Conservation (phyloP, 2,329 filamentous ascomycete species). For the Aspergillus sp. region DNA sequence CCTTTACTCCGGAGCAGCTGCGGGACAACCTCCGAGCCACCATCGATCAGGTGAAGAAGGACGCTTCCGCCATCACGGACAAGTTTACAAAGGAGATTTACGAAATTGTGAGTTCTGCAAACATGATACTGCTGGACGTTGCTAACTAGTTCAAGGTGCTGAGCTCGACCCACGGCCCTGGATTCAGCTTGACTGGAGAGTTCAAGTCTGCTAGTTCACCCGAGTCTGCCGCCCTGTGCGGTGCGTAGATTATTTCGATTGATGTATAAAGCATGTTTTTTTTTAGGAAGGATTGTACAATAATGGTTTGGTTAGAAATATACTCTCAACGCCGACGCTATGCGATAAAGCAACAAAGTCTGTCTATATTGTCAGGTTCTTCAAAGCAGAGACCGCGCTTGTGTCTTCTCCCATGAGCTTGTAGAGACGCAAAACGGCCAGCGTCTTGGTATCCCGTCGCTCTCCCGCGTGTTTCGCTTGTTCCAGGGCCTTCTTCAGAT, state of each 20-base stretch:
- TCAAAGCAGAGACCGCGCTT: conserved; percentile 63
- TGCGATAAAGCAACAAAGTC: conserved; percentile 26
- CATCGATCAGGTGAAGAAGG: conserved; percentile 75
- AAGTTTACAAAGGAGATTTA: conserved; percentile 73
- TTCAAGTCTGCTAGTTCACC: conserved; percentile 67
- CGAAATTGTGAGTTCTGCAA: conserved; percentile 60
- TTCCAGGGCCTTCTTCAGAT: conserved; percentile 66
- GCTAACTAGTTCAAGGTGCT: conserved; percentile 62
- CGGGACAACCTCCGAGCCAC: conserved; percentile 81
- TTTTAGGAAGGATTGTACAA: conserved; percentile 47
- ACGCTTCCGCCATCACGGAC: conserved; percentile 69
- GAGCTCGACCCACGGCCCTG: conserved; percentile 84
- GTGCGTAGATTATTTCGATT: conserved; percentile 44
- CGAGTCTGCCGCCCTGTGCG: conserved; percentile 54
- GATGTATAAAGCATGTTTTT: conserved; percentile 51
- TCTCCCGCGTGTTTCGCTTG: conserved; percentile 52
- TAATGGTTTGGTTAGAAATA: conserved; percentile 39
- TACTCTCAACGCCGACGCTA: conserved; percentile 51
- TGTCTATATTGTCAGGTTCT: conserved; percentile 44
- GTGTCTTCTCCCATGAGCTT: conserved; percentile 63
- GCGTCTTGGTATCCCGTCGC: conserved; percentile 46
- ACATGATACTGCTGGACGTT: not conserved
- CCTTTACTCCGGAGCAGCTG: conserved; percentile 85
- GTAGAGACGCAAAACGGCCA: conserved; percentile 65
- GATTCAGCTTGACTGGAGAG: conserved; percentile 82